Base-by-base conservation (phyloP, 2,329 filamentous ascomycete genomes). In the Cladophialophora bantiana region DNA sequence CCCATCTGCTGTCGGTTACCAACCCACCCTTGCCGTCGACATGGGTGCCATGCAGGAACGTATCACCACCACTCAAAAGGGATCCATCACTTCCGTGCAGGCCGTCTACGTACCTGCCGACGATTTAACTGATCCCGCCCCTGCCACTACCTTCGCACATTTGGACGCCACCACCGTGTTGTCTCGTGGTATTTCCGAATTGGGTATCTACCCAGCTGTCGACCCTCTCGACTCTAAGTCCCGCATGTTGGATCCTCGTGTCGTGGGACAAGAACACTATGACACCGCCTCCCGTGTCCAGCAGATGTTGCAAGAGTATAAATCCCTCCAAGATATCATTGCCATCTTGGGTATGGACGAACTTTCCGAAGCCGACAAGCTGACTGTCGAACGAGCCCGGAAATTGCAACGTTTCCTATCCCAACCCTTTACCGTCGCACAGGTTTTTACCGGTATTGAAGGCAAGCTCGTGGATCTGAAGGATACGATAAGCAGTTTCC, bases 301-400 rank as follows among this genome's bases (percentile, higher is more conserved):
- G 88, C 93, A 97, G 86, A 98, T 97, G 85, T 90, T 99, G 81
- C 95, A 99, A 86, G 95, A 98, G 88, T 99, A 99, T 92, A 98
- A 98, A 92, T 98, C 94, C 73, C 93, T 99, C 75, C 95, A 99
- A 87, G 95, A 99, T 87, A 99, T 99, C 90, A 97, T 97, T 88
- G 95, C 95, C 84, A 99, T 99, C 93, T 85, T 98, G 82, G 94
- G 94, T 90, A 98, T 99, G 95, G 95, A 99, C 84, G 95, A 99
- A 83, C 86, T 99, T 85, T 98, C 95, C 73, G 95, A 98, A 88
- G 91, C 92, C 78, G 95, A 99, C 84, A 97, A 99, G 91, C 90
- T 99, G 78, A 98, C 95, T 77, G 95, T 99, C 88, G 95, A 99
- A 91, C 95, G 95, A 90, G 95, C 95, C 83, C 94, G 95, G 88